Evolutionary conservation across 352 stramenopile species (phyloP), one percentile per base, ranked within the genome.

Genomic region (Thalassiosira allenii): DNA sequence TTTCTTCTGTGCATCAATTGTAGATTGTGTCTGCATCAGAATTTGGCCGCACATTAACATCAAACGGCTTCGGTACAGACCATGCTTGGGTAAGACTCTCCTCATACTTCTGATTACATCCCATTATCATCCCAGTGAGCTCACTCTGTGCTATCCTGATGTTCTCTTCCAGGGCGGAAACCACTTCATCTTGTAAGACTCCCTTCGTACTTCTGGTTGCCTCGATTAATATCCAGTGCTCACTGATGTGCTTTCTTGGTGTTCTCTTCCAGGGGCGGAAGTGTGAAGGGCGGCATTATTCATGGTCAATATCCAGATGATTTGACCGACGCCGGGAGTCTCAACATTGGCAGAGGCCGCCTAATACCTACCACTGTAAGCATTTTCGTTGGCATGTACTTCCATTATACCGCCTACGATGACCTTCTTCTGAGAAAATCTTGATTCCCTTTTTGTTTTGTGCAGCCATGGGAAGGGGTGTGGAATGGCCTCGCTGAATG

Each of bases 241-340:
- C n/a, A n/a, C n/a, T n/a, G n/a, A n/a, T n/a, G n/a, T n/a, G n/a
- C n/a, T n/a, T n/a, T n/a, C n/a, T n/a, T n/a, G n/a, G n/a, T n/a
- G n/a, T n/a, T n/a, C n/a, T n/a, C n/a, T n/a, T n/a, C n/a, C n/a
- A n/a, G n/a, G 14, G 87, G 89, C 47, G 90, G 90, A 20, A 59
- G 17, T 40, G 62, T 94, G 1, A 87, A 84, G n/a, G 87, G 88
- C 40, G 79, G 82, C 17, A 67, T 77, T 9, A 81, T 93, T 22
- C 66, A 90, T 41, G 90, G 90, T 12, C n/a, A 87, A 34, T 94
- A 92, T 65, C 90, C 89, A n/a, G 33, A 61, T 51, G 88, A 94
- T 78, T 47, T 94, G 12, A 84, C 73, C 6, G 65, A 84, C 3
- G 49, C 83, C 12, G 56, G 71, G 17, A 63, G 54, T 22, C 33